Conservation (phyloP, 768 basidiomycete genomes). For the Mycena chlorophos region DNA sequence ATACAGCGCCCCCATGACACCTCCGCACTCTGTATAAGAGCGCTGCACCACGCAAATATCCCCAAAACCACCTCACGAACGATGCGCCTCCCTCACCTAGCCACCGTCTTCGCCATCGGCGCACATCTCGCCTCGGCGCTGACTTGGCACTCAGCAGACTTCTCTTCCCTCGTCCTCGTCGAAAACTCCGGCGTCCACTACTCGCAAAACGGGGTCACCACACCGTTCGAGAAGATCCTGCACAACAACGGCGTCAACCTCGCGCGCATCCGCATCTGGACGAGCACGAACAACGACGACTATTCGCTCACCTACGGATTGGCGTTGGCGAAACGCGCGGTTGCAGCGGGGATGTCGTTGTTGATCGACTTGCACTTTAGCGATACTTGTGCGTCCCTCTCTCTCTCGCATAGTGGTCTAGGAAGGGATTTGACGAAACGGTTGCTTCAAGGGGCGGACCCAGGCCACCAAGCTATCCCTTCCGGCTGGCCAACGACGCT, state of each 20-base stretch:
- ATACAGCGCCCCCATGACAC: too few species aligned
- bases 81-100: constrained; percentile 18
- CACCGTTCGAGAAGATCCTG: constrained; percentile 54
- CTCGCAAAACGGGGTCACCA: constrained; percentile 40
- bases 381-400: constrained; percentile 51
- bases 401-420: background rate
- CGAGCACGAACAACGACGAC: constrained; percentile 48
- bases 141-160: constrained; percentile 55
- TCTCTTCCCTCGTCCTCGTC: constrained; percentile 53
- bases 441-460: constrained; percentile 62
- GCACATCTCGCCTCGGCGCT: constrained; percentile 30
- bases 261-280: constrained; percentile 64
- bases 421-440: background rate
- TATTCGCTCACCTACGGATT: constrained; percentile 56
- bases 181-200: constrained; percentile 50
- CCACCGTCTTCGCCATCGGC: constrained; percentile 25
- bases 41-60: too few species aligned
- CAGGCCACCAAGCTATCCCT: constrained; percentile 61
- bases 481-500: constrained; percentile 44
- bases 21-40: too few species aligned
- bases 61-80: background rate
- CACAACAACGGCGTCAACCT: constrained; percentile 55
- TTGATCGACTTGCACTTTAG: constrained; percentile 62
- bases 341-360: constrained; percentile 56
- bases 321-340: constrained; percentile 53